Percentiles rank a stretch among this genome's conserved stretches.
These are phyloP conservation scores for Tulasnella sp. DNA, from an alignment of 768 basidiomycete genomes.

Conservation along the genomic window DNA sequence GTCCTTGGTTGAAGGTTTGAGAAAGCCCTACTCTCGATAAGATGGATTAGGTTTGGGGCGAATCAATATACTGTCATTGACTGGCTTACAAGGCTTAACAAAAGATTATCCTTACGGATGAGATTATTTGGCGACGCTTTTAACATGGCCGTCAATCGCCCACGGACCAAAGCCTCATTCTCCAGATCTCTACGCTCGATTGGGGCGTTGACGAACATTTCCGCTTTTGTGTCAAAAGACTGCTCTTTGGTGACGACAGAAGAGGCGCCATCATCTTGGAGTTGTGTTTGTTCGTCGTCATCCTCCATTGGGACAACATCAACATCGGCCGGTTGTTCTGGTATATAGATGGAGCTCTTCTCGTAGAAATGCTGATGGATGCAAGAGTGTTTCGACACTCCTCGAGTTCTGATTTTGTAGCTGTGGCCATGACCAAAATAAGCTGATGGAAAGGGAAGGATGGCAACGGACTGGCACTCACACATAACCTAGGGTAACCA, in stretches of 20 bases:
- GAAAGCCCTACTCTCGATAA: constrained; percentile 46
- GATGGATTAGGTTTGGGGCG: neutral
- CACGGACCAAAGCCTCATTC: constrained; percentile 58
- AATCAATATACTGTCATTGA: neutral
- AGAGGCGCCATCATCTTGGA: constrained; percentile 12
- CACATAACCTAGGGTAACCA: constrained; percentile 65
- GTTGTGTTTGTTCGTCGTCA: constrained; percentile 24
- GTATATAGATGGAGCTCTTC: constrained; percentile 25
- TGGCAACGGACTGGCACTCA: constrained; percentile 28
- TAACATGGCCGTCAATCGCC: constrained; percentile 59
- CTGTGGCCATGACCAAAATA: constrained; percentile 14
- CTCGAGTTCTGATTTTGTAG: constrained; percentile 20
- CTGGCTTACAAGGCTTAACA: constrained; percentile 57
- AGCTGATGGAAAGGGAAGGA: no score
- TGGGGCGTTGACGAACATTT: constrained; percentile 4
- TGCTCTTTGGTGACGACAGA: constrained; percentile 41
- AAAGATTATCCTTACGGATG: constrained; percentile 62
- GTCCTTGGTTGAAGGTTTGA: constrained; percentile 61
- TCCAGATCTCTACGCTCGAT: constrained; percentile 33
- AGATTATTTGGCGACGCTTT: constrained; percentile 57
- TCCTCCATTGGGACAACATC: constrained; percentile 15
- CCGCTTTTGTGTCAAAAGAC: constrained; percentile 56
- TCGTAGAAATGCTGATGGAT: constrained; percentile 64
- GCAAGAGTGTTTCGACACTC: constrained; percentile 46
- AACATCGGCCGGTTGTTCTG: constrained; percentile 30